phyloP scores from a whole-genome alignment of 129 eudicot species.

The Flaveria linearis region DNA sequence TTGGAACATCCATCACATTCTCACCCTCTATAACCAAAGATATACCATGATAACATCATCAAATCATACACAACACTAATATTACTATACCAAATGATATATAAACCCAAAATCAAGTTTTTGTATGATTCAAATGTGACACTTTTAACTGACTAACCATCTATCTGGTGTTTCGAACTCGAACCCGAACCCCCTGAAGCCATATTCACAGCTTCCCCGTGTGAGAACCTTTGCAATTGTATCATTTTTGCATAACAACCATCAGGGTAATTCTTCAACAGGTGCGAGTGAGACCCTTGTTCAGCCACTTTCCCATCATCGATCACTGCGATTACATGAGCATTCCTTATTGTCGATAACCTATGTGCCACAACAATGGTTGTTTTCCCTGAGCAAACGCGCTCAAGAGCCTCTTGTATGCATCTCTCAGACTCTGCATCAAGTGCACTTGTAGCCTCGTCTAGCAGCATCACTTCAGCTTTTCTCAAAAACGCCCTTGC shows the following conservation, averaged over 20 bases:
- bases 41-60: not conserved
- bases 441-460: conserved; percentile 93
- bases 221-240: conserved; percentile 75
- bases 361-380: conserved; percentile 85
- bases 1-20: not conserved
- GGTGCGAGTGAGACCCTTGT: conserved; percentile 87
- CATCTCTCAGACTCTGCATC: conserved; percentile 86
- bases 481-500: conserved; percentile 85
- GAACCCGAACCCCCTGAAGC: conserved; percentile 50
- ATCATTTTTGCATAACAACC: conserved; percentile 86
- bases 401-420: conserved; percentile 75
- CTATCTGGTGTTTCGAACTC: conserved; percentile 47
- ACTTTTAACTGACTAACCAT: conserved; percentile 30
- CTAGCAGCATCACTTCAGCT: conserved; percentile 76
- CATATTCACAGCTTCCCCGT: conserved; percentile 62
- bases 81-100: conserved; percentile 39
- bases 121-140: conserved; percentile 33
- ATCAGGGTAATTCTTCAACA: conserved; percentile 73
- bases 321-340: conserved; percentile 76
- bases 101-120: conserved; percentile 32
- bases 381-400: conserved; percentile 72
- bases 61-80: conserved; percentile 19
- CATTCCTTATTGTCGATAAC: conserved; percentile 75
- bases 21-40: not conserved
- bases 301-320: conserved; percentile 90